phyloP scores from a whole-genome alignment of 164 flowering plant genomes.

The Malania oleifera region DNA sequence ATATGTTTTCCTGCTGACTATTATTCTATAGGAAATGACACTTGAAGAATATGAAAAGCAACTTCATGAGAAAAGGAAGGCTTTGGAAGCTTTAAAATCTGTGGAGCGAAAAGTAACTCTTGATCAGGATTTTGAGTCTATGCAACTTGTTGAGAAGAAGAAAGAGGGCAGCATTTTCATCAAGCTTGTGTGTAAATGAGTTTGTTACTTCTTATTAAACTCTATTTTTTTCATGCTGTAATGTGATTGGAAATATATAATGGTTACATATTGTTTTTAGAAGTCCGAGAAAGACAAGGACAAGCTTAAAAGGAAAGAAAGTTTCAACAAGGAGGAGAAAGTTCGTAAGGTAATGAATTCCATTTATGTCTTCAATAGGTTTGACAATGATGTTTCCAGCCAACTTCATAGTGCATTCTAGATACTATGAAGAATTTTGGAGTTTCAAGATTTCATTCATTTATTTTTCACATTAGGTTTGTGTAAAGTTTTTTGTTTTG shows the following conservation, averaged over 20 bases:
- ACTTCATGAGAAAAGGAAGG: slow-evolving; percentile 28
- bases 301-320: slow-evolving; percentile 27
- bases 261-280: slow-evolving; percentile 10
- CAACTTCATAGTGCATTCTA: too few species aligned
- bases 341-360: slow-evolving; percentile 22
- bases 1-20: neutral
- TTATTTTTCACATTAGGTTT: too few species aligned
- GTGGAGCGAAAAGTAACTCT: slow-evolving; percentile 27
- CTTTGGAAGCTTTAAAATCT: slow-evolving; percentile 18
- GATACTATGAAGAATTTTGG: too few species aligned
- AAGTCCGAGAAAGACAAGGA: slow-evolving; percentile 31
- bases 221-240: neutral
- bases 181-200: slow-evolving; percentile 20
- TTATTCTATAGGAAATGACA: slow-evolving; percentile 29
- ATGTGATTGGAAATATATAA: neutral
- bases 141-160: slow-evolving; percentile 31
- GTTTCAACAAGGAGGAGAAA: slow-evolving; percentile 30
- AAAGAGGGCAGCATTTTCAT: slow-evolving; percentile 19
- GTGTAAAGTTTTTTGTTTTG: too few species aligned
- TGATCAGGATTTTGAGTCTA: slow-evolving; percentile 31
- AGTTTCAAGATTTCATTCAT: too few species aligned
- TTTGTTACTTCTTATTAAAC: neutral
- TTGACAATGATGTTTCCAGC: too few species aligned
- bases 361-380: neutral
- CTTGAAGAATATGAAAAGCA: slow-evolving; percentile 30